Conservation (phyloP, 345 rosid species). For the Eucalyptus melliodora region DNA sequence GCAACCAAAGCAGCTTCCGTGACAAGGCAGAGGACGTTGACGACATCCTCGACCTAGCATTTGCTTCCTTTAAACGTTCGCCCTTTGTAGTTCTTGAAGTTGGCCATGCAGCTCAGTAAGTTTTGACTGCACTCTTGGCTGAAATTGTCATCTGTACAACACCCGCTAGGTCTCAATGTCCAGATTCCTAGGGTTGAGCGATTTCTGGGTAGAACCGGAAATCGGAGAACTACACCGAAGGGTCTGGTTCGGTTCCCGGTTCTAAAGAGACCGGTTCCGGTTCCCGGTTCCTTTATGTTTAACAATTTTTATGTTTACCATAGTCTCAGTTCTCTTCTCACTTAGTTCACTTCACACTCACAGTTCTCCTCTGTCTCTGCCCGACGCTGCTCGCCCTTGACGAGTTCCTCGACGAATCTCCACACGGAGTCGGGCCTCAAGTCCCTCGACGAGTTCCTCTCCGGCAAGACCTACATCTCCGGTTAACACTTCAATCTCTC, state of each 20-base stretch:
- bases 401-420: conserved; percentile 61
- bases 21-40: conserved; percentile 20
- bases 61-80: conserved; percentile 55
- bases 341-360: too few species aligned
- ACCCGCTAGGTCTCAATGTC: background rate
- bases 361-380: too few species aligned
- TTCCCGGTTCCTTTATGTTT: rapidly evolving
- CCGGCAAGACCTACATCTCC: conserved; percentile 17
- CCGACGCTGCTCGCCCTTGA: conserved; percentile 25
- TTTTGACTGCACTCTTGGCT: conserved; percentile 77
- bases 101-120: conserved; percentile 45
- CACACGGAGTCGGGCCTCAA: too few species aligned
- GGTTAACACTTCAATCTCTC: conserved; percentile 7
- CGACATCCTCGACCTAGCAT: conserved; percentile 14
- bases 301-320: too few species aligned
- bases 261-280: rapidly evolving
- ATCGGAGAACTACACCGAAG: rapidly evolving
- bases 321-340: too few species aligned
- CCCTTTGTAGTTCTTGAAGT: conserved; percentile 20
- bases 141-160: conserved; percentile 54
- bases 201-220: rapidly evolving
- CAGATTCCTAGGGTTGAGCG: too few species aligned
- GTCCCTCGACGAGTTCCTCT: too few species aligned
- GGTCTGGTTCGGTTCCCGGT: rapidly evolving
- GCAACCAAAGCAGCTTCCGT: conserved; percentile 86